Evolutionary conservation across 805 yeast genomes (phyloP), one percentile per base, ranked within the genome.

Genomic region (Candida glaebosa): DNA sequence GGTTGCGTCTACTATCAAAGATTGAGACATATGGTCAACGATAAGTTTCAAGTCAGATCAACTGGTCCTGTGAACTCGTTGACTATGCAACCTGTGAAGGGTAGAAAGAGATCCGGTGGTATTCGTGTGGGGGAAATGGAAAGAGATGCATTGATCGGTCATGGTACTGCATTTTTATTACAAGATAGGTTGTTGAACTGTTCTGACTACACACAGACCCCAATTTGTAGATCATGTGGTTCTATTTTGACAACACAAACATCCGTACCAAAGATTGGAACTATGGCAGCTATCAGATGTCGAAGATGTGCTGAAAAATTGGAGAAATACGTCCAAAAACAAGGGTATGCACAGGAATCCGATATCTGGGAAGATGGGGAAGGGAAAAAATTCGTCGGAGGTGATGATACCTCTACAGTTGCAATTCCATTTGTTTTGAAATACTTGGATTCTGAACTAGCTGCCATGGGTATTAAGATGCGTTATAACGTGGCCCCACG

Each of bases 71-170:
- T 93, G 19, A 91, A 91, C 67, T 80, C 93, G 28, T 77, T 93
- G 62, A 93, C 98, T 14, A 89, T 91, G 97, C 99, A 93, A 76
- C 99, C 99, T 31, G 99, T 93, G 42, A 93, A 93, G 72, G 99
- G 99, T 58, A 84, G 99, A 73, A 93, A 93, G 82, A 82, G 98
- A 72, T 82, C 85, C 51, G 99, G 99, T 69, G 99, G 99, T 84
- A 93, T 93, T 54, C 95, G 99, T 77, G 95, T 93, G 31, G 99
- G 99, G 65, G 99, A 93, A 67, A 93, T 93, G 99, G 99, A 93
- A 71, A 86, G 99, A 71, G 99, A 93, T 77, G 99, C 99, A 2
- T 74, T 93, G 56, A 89, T 93, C 64, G 99, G 98, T 45, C 99
- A 93, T 60, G 99, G 99, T 67, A 85, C 99, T 5, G 89, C 99